phyloP scores from a whole-genome alignment of 116 monocot genomes.

The Posidonia oceanica region DNA sequence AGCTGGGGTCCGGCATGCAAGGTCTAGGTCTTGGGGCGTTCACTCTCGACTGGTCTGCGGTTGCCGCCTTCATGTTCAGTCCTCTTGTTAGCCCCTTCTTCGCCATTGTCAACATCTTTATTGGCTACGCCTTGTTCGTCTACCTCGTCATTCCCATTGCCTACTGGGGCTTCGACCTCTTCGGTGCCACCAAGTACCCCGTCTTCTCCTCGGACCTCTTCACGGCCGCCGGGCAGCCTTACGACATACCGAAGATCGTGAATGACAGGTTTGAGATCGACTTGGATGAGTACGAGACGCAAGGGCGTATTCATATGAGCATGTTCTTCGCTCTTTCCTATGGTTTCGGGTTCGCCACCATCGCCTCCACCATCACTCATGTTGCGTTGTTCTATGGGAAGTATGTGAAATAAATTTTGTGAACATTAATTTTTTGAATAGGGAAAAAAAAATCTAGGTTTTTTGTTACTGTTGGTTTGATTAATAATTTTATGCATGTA shows the following conservation, averaged over 20 bases:
- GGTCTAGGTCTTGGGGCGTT: constrained; percentile 74
- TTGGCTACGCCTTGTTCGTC: constrained; percentile 38
- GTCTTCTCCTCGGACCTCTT: constrained; percentile 76
- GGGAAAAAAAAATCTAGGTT: neutral
- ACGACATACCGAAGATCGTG: constrained; percentile 63
- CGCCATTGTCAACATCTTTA: constrained; percentile 62
- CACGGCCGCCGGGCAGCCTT: constrained; percentile 25
- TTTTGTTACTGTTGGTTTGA: too few relatives aligned
- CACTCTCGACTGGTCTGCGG: constrained; percentile 73
- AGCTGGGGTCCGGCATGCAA: constrained; percentile 75
- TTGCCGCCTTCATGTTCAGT: constrained; percentile 68
- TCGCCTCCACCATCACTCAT: constrained; percentile 69
- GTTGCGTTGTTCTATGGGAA: constrained; percentile 85
- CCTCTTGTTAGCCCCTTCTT: constrained; percentile 83
- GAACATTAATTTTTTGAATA: neutral
- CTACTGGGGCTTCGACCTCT: constrained; percentile 65
- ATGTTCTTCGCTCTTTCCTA: constrained; percentile 78
- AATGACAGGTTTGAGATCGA: constrained; percentile 72
- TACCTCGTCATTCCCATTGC: constrained; percentile 47
- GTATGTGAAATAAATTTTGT: constrained; percentile 14
- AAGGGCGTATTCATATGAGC: constrained; percentile 58
- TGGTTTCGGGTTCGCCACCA: constrained; percentile 74
- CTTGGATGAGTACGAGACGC: constrained; percentile 42
- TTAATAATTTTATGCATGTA: neutral
- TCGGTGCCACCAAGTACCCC: constrained; percentile 69